A percentile compares a stretch with the other conserved stretches of the same genome.
Conservation (phyloP, 768 basidiomycete genomes). For the Phaffia australis region DNA sequence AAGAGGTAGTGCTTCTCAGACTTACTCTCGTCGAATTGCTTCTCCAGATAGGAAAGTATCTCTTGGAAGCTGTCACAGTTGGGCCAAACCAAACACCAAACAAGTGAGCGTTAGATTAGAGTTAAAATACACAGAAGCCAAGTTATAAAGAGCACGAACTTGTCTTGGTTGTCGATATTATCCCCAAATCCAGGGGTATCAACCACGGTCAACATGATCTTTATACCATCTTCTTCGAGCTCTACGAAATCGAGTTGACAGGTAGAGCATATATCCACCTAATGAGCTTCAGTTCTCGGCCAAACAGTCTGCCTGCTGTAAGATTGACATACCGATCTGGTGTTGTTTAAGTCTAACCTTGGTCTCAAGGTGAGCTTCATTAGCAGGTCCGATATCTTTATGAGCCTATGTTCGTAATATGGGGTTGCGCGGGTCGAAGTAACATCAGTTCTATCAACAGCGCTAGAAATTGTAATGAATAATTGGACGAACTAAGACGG, state of each 20-base stretch:
- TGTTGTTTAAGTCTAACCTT: conserved; percentile 89
- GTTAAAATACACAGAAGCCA: background rate
- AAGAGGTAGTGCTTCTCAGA: background rate
- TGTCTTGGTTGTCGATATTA: conserved; percentile 96
- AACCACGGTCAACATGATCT: conserved; percentile 93
- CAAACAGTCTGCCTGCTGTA: background rate
- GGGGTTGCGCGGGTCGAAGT: background rate
- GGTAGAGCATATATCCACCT: background rate
- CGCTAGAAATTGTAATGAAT: background rate
- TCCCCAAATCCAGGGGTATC: conserved; percentile 99
- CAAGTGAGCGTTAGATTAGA: background rate
- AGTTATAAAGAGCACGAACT: conserved; percentile 50
- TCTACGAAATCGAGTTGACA: conserved; percentile 46
- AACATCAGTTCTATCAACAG: background rate
- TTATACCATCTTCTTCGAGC: conserved; percentile 95
- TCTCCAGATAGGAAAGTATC: conserved; percentile 89
- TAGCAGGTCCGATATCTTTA: conserved; percentile 41
- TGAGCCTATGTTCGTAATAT: conserved; percentile 4
- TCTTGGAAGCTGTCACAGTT: conserved; percentile 66
- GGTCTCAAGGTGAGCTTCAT: conserved; percentile 81
- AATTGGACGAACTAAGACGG: conserved; percentile 13
- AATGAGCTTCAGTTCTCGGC: background rate
- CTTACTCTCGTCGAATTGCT: conserved; percentile 85
- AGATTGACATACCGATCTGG: conserved; percentile 61
- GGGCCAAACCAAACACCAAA: background rate